These are phyloP conservation scores for Cystobasidium slooffiae DNA, from an alignment of 1,284 basidiomycete genomes.

Conservation along the genomic window DNA sequence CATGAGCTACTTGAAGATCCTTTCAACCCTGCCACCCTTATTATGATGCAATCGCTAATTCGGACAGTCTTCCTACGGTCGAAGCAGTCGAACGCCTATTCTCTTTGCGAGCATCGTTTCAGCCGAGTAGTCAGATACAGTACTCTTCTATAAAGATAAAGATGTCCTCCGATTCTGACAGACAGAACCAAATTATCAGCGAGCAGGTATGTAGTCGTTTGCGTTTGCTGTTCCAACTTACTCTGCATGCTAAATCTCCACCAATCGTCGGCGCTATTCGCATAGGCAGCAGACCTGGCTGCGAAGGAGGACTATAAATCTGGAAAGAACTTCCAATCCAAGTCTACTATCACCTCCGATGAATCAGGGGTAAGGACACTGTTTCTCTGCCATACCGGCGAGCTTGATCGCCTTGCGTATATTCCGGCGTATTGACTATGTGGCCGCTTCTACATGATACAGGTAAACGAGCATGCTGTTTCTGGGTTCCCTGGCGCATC, in stretches of 20 bases:
- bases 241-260: neutral
- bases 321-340: slow-evolving; percentile 13
- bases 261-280: neutral
- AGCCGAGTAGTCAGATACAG: no score
- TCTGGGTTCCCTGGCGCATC: slow-evolving; percentile 22
- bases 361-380: slow-evolving; percentile 11
- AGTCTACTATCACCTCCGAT: slow-evolving; percentile 30
- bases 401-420: neutral
- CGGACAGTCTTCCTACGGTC: no score
- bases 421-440: neutral
- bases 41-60: no score
- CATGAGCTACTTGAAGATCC: no score
- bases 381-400: neutral
- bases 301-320: slow-evolving; percentile 8
- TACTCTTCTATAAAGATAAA: neutral
- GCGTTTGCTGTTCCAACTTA: neutral
- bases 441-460: neutral
- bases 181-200: slow-evolving; percentile 16
- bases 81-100: no score
- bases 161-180: slow-evolving; percentile 22
- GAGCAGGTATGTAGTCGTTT: slow-evolving; percentile 5
- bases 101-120: neutral
- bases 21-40: no score
- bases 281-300: slow-evolving; percentile 29
- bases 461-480: slow-evolving; percentile 27